Base-by-base conservation (phyloP, 1,139 yeast species). In the Geotrichum candidum region DNA sequence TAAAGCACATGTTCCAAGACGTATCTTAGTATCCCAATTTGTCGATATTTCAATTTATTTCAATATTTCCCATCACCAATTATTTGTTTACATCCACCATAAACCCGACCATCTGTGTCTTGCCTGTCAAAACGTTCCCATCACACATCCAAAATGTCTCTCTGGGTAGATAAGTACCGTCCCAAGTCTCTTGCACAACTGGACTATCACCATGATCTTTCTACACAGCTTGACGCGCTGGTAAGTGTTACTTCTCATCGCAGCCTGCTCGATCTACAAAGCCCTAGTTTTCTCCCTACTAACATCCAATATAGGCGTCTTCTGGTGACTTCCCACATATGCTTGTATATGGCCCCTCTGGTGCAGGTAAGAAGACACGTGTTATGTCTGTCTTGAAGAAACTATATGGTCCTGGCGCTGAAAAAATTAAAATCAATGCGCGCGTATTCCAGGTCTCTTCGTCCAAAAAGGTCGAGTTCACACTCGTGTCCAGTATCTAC, bases 351-450 rank as follows among this genome's bases (percentile, higher is more conserved):
- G 99, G 99, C 0, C 98, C 99, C 1, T 85, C 92, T 56, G 99
- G 99, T 5, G 89, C 96, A 22, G 99, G 99, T 64, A 94, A 94
- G 74, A 95, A 94, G 78, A 95, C 99, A 2, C 82, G 99, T 68
- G 90, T 92, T 22, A 83, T 91, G 75, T 86, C 96, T 10, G 81
- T 96, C 2, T 77, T 94, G 61, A 81, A 85, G 63, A 92, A 90
- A 69, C 80, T 94, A 59, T 94, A 87, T 71, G 98, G 98, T 0
- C 75, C 87, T 3, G 88, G 87, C 61, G 91, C 89, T 27, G 94
- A 89, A 66, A 84, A 87, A 65, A 81, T 94, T 77, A 92, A 91
- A 74, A 91, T 94, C 61, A 98, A 92, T 71, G 89, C 92, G 51
- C 87, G 96, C 68, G 85, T 88, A 3, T 90, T 94, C 73, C 84